phyloP scores from a whole-genome alignment of 345 rosid genomes.

The Microcos paniculata region DNA sequence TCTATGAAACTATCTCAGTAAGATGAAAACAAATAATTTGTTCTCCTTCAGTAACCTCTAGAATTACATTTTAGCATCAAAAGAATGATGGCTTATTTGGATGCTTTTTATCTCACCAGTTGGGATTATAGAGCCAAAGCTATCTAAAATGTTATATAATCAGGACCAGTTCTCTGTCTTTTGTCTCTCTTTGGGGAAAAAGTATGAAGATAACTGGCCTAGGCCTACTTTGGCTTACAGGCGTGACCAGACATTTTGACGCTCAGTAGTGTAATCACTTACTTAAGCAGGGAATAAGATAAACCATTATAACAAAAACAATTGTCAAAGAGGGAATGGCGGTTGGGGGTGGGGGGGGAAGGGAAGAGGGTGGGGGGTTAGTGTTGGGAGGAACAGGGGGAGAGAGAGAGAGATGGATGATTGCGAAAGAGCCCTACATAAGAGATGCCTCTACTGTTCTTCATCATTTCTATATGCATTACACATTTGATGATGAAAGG shows the following conservation, averaged over 20 bases:
- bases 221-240: neutral
- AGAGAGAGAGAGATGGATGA: neutral
- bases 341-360: no score
- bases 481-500: neutral
- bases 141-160: neutral
- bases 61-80: neutral
- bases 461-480: neutral
- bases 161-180: neutral
- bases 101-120: neutral
- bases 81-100: neutral
- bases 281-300: neutral
- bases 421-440: neutral
- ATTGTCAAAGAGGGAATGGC: neutral
- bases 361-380: no score
- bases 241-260: neutral
- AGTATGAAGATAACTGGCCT: no score
- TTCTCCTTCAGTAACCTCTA: neutral
- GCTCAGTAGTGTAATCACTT: neutral
- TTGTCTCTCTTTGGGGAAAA: neutral
- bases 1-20: neutral
- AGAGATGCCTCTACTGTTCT: neutral
- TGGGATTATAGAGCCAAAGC: neutral
- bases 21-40: neutral
- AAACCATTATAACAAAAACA: neutral
- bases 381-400: no score